A percentile compares a stretch with the other conserved stretches of the same genome.
phyloP scores from a whole-genome alignment of 2,329 filamentous ascomycete genomes.

The Botrytis fabae region DNA sequence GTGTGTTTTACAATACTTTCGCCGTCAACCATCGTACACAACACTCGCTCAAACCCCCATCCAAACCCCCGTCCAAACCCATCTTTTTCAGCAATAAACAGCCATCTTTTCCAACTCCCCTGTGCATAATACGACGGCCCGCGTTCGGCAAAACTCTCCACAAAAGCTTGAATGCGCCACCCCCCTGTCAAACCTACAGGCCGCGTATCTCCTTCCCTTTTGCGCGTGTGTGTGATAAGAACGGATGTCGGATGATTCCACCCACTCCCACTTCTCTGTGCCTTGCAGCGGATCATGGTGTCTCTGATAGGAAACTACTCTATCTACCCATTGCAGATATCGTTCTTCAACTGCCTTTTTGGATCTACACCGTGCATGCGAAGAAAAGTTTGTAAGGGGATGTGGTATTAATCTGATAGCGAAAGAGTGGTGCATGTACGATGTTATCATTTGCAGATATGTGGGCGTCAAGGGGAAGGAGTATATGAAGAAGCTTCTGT shows the following conservation, averaged over 20 bases:
- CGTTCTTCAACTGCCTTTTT: slow-evolving; percentile 8
- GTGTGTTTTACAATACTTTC: no score
- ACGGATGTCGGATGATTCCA: not conserved
- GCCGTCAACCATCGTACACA: no score
- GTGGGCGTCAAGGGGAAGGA: not conserved
- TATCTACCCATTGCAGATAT: not conserved
- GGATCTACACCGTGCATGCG: not conserved
- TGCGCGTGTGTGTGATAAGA: not conserved
- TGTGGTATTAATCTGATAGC: not conserved
- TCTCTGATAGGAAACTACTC: not conserved
- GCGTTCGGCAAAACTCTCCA: not conserved
- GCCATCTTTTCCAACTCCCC: not conserved
- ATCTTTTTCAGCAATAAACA: not conserved
- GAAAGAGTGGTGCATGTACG: not conserved
- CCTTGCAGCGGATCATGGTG: not conserved
- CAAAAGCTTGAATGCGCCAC: not conserved
- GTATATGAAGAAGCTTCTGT: not conserved
- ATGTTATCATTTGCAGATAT: slow-evolving; percentile 5
- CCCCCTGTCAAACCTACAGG: not conserved
- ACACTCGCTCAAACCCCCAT: not conserved
- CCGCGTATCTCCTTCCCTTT: not conserved
- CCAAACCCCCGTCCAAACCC: not conserved
- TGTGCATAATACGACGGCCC: not conserved
- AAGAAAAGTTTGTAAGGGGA: not conserved
- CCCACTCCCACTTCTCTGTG: not conserved